Conservation (phyloP, 2,329 filamentous ascomycete species). For the Diaporthe aspalathi region DNA sequence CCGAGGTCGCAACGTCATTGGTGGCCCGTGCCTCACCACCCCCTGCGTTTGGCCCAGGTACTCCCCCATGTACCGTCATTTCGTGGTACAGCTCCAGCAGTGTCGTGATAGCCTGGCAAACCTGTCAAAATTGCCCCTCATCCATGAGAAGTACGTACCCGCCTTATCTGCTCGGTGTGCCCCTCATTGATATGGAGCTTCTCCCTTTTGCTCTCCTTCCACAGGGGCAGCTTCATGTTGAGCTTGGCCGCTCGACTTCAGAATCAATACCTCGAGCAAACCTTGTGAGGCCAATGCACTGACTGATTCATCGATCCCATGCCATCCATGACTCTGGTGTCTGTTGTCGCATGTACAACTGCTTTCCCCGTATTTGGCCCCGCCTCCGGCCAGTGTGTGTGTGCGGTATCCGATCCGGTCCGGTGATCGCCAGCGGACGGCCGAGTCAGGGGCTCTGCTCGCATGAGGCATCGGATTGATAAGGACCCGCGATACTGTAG, state of each 20-base stretch:
- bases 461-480: conserved; percentile 35
- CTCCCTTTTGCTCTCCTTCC: background rate
- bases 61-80: background rate
- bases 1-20: conserved; percentile 28
- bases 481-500: background rate
- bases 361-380: background rate
- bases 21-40: background rate
- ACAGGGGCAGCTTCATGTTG: background rate
- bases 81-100: background rate
- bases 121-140: conserved; percentile 2
- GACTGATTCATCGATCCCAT: background rate
- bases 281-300: background rate
- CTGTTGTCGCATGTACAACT: background rate
- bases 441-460: conserved; percentile 19
- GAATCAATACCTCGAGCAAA: background rate
- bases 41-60: background rate
- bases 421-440: conserved; percentile 18
- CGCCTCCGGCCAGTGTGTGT: background rate
- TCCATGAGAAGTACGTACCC: background rate
- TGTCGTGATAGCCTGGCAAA: background rate
- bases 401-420: conserved; percentile 26
- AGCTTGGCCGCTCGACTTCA: background rate
- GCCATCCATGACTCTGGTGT: background rate
- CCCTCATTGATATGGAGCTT: conserved; percentile 29
- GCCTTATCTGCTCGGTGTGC: conserved; percentile 10